These are phyloP conservation scores for Cryptococcus hybrid DNA, from an alignment of 1,284 basidiomycete genomes.

Conservation along the genomic window DNA sequence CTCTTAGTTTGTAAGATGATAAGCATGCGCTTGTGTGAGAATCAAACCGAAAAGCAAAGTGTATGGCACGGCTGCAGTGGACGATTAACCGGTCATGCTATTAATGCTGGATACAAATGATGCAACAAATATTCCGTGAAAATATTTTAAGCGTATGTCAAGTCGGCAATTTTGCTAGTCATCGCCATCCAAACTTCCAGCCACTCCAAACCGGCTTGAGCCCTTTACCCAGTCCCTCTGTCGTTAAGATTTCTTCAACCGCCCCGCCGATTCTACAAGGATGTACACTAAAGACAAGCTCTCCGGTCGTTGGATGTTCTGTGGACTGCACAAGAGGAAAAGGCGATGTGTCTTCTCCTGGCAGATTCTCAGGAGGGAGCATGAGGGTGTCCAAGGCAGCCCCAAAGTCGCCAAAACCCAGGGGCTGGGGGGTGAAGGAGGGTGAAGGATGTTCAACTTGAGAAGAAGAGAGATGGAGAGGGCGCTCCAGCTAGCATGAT, in stretches of 20 bases:
- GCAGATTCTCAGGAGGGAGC: slow-evolving; percentile 6
- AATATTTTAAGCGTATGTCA: slow-evolving; percentile 11
- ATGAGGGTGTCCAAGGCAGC: slow-evolving; percentile 15
- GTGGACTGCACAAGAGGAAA: slow-evolving; percentile 34
- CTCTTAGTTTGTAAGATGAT: slow-evolving; percentile 3
- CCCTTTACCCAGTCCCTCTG: neutral
- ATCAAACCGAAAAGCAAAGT: no score
- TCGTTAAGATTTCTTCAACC: slow-evolving; percentile 24
- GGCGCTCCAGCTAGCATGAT: slow-evolving; percentile 24
- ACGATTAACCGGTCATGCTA: no score
- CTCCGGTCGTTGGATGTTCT: slow-evolving; percentile 31
- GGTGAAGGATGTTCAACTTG: slow-evolving; percentile 6
- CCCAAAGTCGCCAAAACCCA: slow-evolving; percentile 3
- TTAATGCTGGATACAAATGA: no score
- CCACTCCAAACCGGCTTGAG: slow-evolving; percentile 18
- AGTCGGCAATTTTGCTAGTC: slow-evolving; percentile 25
- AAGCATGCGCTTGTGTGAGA: neutral
- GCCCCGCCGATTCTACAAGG: slow-evolving; percentile 29
- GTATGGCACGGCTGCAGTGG: no score
- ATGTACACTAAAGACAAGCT: slow-evolving; percentile 32
- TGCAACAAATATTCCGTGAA: no score
- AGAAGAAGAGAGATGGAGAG: slow-evolving; percentile 15
- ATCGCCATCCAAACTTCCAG: slow-evolving; percentile 42
- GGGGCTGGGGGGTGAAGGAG: neutral
- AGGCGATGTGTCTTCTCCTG: slow-evolving; percentile 4